Base-by-base conservation (phyloP, 1,284 basidiomycete species). In the Polyporus tsugae region DNA sequence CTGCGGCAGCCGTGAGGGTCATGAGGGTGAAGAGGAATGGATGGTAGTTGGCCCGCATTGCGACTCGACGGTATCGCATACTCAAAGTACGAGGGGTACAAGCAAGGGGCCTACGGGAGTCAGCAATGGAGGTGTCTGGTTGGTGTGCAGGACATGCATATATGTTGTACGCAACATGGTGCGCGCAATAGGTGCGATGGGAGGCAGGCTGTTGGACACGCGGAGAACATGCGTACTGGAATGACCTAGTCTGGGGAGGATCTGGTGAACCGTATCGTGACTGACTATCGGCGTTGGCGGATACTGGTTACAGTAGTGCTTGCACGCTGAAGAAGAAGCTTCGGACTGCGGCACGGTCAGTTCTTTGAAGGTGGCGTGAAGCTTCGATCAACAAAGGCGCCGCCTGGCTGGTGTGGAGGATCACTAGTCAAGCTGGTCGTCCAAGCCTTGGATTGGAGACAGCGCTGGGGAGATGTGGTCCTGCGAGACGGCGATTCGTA, bases 11-110 rank as follows among this genome's bases (percentile, higher is more conserved):
- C 57, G 83, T 87, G 55, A 91, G 81, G 17, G 88, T 85, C 81
- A 93, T 91, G 75, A 92, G 78, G 25, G 86, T 81, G 73, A 93
- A 94, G 63, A 93, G 82, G 74, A 89, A 85, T 2, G 91, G 90
- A 72, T 92, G 90, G 72, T 89, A 90, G 73, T 86, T 83, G 6
- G 85, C 83, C 75, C 85, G 83, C 69, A 85, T 64, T 7, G 69
- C 55, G 39, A 57, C 39, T 25, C 75, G 75, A 59, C 76, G 70
- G 46, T 64, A 68, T 62, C 75, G 72, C 71, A 74, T 76, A 63
- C 63, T 72, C 58, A 52, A 63, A 60, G 42, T 52, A 52, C 60
- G 59, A 60, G 66, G 67, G 65, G 65, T 62, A 66, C 65, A 46
- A 19, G n/a, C 19, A 65, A 63, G 44, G 65, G 60, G 62, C 65